Evolutionary conservation across 2,329 filamentous ascomycete species (phyloP).

Genomic region (Paraphaeosphaeria sporulosa): DNA sequence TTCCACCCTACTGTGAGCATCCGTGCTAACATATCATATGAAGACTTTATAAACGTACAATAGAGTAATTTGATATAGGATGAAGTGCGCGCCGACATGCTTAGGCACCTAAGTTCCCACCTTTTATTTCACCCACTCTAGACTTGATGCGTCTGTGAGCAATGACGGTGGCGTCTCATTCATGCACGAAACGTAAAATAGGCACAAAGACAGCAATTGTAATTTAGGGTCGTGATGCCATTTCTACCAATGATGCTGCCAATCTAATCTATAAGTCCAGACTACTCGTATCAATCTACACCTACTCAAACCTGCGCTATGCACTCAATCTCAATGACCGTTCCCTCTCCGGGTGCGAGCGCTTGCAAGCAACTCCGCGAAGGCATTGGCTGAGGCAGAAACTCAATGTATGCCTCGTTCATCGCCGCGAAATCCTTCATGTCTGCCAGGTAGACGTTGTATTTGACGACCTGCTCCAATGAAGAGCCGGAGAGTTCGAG

Average conservation of each 20-base stretch:
- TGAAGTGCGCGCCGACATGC: no score
- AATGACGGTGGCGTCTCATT: no score
- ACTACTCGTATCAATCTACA: background rate
- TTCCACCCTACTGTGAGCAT: no score
- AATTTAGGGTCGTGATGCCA: background rate
- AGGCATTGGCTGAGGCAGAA: slow-evolving; percentile 33
- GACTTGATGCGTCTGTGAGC: no score
- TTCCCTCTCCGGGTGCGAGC: slow-evolving; percentile 28
- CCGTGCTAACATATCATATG: no score
- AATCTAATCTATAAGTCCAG: background rate
- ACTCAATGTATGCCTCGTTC: slow-evolving; percentile 42
- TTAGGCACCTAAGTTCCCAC: no score
- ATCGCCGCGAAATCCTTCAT: slow-evolving; percentile 41
- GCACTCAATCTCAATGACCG: slow-evolving; percentile 38
- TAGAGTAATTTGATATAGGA: no score
- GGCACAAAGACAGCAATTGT: background rate
- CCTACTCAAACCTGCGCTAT: slow-evolving; percentile 29
- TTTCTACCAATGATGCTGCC: background rate
- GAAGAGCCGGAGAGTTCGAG: slow-evolving; percentile 36
- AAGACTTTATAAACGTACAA: no score
- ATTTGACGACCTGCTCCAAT: slow-evolving; percentile 40
- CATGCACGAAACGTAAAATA: background rate
- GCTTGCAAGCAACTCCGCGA: slow-evolving; percentile 29
- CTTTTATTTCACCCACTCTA: no score
- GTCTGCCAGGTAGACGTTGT: slow-evolving; percentile 39